Evolutionary conservation across 176 grass and related monocot genomes (phyloP).

Genomic region (Carex kokanica): DNA sequence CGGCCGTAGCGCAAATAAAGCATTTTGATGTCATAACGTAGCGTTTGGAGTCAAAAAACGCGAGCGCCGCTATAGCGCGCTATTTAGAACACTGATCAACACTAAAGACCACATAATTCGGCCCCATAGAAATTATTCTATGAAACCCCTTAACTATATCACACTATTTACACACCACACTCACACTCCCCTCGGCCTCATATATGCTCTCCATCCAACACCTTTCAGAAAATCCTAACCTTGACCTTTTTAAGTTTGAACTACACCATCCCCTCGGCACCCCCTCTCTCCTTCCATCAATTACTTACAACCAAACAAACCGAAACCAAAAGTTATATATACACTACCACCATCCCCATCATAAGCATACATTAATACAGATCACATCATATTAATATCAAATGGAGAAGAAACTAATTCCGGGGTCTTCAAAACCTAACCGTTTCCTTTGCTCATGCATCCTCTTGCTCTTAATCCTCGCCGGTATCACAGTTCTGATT

Average conservation of each 20-base stretch:
- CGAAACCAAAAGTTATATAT: neutral
- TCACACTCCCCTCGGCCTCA: neutral
- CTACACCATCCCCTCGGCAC: neutral
- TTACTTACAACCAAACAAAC: neutral
- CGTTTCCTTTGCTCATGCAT: conserved; percentile 15
- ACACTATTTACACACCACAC: neutral
- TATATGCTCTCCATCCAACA: neutral
- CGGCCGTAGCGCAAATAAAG: no score
- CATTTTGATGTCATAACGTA: no score
- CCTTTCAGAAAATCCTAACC: neutral
- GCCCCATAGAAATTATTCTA: neutral
- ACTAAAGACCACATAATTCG: neutral
- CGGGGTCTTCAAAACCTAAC: neutral
- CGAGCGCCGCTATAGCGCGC: no score
- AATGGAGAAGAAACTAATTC: conserved; percentile 12
- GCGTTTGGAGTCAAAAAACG: no score
- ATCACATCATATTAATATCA: neutral
- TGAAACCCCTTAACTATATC: neutral
- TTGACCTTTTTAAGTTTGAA: neutral
- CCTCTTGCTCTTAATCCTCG: conserved; percentile 15
- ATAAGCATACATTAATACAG: neutral
- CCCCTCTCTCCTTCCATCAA: neutral
- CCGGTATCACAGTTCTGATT: conserved; percentile 21
- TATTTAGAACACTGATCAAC: neutral
- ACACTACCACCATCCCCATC: neutral